phyloP scores from a whole-genome alignment of 116 monocot genomes.

The Thalassia testudinum region DNA sequence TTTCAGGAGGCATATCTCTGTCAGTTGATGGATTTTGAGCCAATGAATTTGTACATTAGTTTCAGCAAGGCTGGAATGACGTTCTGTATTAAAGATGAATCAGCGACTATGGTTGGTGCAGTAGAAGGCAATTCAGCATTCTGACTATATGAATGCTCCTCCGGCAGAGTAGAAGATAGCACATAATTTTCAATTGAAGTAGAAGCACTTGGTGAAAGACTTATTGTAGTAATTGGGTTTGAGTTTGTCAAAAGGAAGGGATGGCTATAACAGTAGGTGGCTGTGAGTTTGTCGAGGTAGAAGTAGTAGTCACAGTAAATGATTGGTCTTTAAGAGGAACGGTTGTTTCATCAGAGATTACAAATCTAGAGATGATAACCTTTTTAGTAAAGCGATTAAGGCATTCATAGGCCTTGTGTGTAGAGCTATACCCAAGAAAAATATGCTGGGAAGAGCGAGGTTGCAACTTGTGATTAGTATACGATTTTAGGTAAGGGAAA shows the following conservation, averaged over 20 bases:
- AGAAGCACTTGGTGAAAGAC: background rate
- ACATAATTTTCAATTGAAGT: background rate
- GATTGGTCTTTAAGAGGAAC: background rate
- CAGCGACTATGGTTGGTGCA: background rate
- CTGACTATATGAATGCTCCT: background rate
- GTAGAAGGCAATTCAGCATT: background rate
- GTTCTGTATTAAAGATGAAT: background rate
- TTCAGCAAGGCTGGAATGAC: background rate
- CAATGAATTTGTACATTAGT: too few species aligned
- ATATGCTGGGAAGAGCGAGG: background rate
- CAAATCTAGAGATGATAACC: background rate
- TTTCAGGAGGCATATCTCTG: background rate
- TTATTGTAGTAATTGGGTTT: background rate
- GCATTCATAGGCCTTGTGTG: too few species aligned
- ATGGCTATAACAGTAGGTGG: background rate
- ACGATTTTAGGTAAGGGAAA: background rate
- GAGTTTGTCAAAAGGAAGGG: background rate
- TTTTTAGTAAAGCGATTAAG: background rate
- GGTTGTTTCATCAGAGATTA: background rate
- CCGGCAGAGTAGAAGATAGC: background rate
- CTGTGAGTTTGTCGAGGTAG: background rate
- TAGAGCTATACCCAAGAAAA: background rate
- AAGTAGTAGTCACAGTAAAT: background rate
- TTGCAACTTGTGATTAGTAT: background rate
- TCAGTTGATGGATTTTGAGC: too few species aligned